These are phyloP conservation scores for Septoria linicola DNA, from an alignment of 2,329 filamentous ascomycete species.

Conservation along the genomic window DNA sequence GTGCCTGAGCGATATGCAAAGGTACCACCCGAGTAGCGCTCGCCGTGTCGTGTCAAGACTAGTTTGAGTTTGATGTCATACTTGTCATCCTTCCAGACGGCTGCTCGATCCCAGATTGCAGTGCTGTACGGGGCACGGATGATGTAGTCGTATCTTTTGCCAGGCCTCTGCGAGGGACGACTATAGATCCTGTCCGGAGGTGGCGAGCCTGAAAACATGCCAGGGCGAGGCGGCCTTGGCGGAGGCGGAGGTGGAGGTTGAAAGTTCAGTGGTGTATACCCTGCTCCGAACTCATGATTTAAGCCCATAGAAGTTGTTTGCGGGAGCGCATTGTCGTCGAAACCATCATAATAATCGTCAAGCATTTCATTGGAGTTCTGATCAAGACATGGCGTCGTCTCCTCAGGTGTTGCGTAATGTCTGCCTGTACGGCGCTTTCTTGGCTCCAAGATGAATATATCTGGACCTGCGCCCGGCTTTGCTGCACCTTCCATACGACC, in stretches of 20 bases:
- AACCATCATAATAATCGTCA: slow-evolving; percentile 12
- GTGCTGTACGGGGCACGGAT: slow-evolving; percentile 6
- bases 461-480: background rate
- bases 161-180: background rate
- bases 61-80: slow-evolving; percentile 18
- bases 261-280: background rate
- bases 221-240: background rate
- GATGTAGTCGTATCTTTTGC: slow-evolving; percentile 9
- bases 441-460: background rate
- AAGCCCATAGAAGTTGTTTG: slow-evolving; percentile 1
- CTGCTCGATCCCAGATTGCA: slow-evolving; percentile 23
- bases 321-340: background rate
- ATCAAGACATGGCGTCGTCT: background rate
- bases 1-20: slow-evolving; percentile 9
- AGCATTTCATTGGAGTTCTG: slow-evolving; percentile 11
- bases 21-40: slow-evolving; percentile 17
- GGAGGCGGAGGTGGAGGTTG: slow-evolving; percentile 2
- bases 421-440: background rate
- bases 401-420: background rate
- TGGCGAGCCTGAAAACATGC: background rate
- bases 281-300: background rate
- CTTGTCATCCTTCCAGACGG: background rate
- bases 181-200: background rate
- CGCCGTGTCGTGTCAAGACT: slow-evolving; percentile 22
- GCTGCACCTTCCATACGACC: background rate